phyloP scores from a whole-genome alignment of 257 asterid species.

The Ilex aquifolium region DNA sequence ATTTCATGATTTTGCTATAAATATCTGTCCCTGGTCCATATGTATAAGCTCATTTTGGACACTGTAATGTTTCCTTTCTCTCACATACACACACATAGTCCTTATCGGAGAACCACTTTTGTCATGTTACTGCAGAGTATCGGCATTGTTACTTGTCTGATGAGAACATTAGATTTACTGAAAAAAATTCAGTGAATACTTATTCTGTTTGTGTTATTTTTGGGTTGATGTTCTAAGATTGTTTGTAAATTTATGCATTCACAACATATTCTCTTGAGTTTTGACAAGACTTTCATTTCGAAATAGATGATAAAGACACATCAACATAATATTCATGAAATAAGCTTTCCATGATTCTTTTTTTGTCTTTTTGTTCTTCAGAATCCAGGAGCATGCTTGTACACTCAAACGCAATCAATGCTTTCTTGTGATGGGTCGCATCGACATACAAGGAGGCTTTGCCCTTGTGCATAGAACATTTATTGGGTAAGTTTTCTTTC shows the following conservation, averaged over 20 bases:
- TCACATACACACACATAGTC: too few species aligned
- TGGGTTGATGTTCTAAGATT: too few species aligned
- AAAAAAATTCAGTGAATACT: too few species aligned
- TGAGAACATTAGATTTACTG: too few species aligned
- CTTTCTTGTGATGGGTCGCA: conserved; percentile 85
- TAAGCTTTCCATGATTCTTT: not conserved
- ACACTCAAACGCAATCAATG: conserved; percentile 39
- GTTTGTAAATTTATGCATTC: not conserved
- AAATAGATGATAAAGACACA: not conserved
- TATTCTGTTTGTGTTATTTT: too few species aligned
- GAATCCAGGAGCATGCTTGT: conserved; percentile 83
- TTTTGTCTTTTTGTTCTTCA: conserved; percentile 16
- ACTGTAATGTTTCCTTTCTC: too few species aligned
- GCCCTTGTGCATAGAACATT: conserved; percentile 63
- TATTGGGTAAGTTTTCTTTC: conserved; percentile 8
- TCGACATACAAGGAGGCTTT: conserved; percentile 70
- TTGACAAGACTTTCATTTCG: not conserved
- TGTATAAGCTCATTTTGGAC: too few species aligned
- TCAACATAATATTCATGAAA: not conserved
- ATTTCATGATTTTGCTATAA: too few species aligned
- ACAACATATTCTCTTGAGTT: not conserved
- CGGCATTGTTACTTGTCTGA: too few species aligned
- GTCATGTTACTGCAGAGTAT: too few species aligned
- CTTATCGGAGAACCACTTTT: too few species aligned
- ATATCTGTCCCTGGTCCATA: too few species aligned